Evolutionary conservation across 768 basidiomycete genomes (phyloP).

Genomic region (Kondoa malvinella): DNA sequence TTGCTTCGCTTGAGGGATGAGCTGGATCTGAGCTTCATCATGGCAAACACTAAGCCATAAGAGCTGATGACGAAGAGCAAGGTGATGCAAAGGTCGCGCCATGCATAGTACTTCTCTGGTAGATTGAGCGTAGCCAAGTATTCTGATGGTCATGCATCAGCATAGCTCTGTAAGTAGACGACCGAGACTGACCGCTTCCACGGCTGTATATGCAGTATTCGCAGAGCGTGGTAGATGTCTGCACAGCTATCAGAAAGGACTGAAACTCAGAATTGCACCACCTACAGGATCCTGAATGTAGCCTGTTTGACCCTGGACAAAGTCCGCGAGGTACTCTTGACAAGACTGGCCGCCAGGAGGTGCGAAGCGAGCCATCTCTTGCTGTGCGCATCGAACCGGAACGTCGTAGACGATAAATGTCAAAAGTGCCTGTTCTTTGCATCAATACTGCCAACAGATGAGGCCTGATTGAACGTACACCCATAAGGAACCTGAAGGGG

Average conservation of each 20-base stretch:
- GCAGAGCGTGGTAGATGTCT: not conserved
- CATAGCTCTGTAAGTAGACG: too few species aligned
- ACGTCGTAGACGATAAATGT: not conserved
- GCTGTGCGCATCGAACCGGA: not conserved
- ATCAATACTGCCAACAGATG: too few species aligned
- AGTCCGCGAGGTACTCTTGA: not conserved
- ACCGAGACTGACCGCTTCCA: too few species aligned
- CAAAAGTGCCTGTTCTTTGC: too few species aligned
- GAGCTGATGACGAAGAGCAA: not conserved
- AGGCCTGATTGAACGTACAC: too few species aligned
- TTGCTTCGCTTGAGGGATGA: too few species aligned
- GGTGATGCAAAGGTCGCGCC: not conserved
- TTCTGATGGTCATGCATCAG: not conserved
- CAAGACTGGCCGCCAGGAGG: not conserved
- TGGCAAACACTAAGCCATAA: slow-evolving; percentile 31
- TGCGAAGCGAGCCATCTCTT: not conserved
- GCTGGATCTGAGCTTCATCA: slow-evolving; percentile 13
- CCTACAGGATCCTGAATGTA: not conserved
- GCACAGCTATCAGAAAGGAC: not conserved
- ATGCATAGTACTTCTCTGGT: not conserved
- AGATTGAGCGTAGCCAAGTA: not conserved
- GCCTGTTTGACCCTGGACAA: not conserved
- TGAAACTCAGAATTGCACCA: not conserved
- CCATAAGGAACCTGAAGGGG: not conserved
- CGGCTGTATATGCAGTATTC: not conserved